Evolutionary conservation across 1,139 yeast genomes (phyloP).

Genomic region (Yamadazyma atmosphaerica): DNA sequence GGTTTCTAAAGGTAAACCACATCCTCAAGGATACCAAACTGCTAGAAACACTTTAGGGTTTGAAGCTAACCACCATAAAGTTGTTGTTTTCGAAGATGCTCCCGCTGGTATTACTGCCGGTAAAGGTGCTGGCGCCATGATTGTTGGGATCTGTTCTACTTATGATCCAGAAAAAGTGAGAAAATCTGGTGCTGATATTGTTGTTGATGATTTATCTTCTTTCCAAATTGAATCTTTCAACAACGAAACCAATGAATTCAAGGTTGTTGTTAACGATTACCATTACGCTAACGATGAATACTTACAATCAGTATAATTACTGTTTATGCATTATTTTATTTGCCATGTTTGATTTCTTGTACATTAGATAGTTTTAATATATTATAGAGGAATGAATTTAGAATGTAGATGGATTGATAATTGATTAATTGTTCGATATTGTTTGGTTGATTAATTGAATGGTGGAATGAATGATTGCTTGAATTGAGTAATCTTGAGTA

Average conservation of each 20-base stretch:
- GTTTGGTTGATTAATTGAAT: no score
- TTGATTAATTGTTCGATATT: no score
- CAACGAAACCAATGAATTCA: conserved; percentile 47
- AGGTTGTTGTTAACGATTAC: conserved; percentile 44
- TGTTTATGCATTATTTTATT: not conserved
- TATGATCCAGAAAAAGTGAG: conserved; percentile 68
- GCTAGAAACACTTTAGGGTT: conserved; percentile 63
- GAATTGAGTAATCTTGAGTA: no score
- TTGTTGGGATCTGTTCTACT: conserved; percentile 82
- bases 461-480: no score
- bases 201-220: conserved; percentile 66
- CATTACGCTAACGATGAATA: conserved; percentile 48
- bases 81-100: conserved; percentile 82
- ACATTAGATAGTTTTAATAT: conserved; percentile 2
- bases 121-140: conserved; percentile 79
- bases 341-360: conserved; percentile 2
- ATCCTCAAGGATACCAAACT: conserved; percentile 76
- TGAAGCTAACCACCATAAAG: conserved; percentile 46
- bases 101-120: conserved; percentile 89
- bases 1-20: conserved; percentile 77
- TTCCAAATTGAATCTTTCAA: conserved; percentile 46
- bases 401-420: not conserved
- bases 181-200: conserved; percentile 78
- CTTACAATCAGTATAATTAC: conserved; percentile 27
- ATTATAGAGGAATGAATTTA: not conserved